Evolutionary conservation across 371 early-diverging fungal genomes (phyloP), one percentile per base, ranked within the genome.

Genomic region (Mortierella sp.): DNA sequence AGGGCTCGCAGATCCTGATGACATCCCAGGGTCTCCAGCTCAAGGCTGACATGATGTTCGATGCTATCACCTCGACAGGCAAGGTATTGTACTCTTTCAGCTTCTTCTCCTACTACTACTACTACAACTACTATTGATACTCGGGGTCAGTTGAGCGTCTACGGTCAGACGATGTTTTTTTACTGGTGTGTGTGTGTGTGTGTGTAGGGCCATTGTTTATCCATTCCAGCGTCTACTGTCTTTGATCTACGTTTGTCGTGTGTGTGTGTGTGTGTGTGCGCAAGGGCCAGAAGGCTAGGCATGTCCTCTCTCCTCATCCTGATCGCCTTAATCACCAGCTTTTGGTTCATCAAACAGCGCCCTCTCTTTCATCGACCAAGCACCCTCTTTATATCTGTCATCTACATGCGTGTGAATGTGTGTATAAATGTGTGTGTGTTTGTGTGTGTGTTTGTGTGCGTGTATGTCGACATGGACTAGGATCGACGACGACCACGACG

Each of bases 21-120:
- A 90, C 90, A 18, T 85, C 86, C 60, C 83, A 77, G 64, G 90
- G 90, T 7, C 79, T 82, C 12, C 86, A 85, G 67, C 86, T 90
- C 44, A 85, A 83, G 70, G 75, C 81, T 53, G 82, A 83, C n/a
- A 86, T 86, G 70, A 67, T 89, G 46, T 67, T 73, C 26, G 85
- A 85, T 23, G 83, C 86, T 1, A 62, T 86, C 26, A 72, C 84
- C 28, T 84, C 89, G 14, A 81, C 80, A n/a, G 87, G 84, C 48
- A 75, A 85, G 67, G 90, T 88, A 84, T 37, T 37, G 37, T 37
- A 37, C 9, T 37, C 37, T 3, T 37, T 37, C 37, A n/a, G n/a
- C n/a, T n/a, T n/a, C n/a, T n/a, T n/a, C n/a, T n/a, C n/a, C n/a
- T n/a, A n/a, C n/a, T n/a, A n/a, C n/a, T n/a, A 23, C 23, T 30